A percentile compares a stretch with the other conserved stretches of the same genome.
phyloP scores from a whole-genome alignment of 768 basidiomycete species.

The Phallus indusiatus region DNA sequence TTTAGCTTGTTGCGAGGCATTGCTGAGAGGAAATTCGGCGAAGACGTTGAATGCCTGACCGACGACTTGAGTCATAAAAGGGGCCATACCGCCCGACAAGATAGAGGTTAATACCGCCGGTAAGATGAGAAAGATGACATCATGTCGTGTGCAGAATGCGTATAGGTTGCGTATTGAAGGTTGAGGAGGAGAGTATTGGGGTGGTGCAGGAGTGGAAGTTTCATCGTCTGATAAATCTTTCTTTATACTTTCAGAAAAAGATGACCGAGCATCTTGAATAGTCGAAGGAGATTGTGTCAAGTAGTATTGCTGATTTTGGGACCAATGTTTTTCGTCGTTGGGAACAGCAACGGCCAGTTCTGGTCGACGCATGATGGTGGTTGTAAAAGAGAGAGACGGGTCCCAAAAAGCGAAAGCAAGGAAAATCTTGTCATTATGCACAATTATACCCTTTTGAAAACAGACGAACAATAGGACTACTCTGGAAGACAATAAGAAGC shows the following conservation, averaged over 20 bases:
- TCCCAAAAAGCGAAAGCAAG: conserved; percentile 6
- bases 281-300: conserved; percentile 5
- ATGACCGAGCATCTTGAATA: conserved; percentile 2
- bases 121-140: conserved; percentile 45
- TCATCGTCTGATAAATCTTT: background rate
- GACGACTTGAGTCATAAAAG: conserved; percentile 79
- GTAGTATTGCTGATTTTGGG: background rate
- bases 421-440: background rate
- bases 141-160: conserved; percentile 48
- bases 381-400: background rate
- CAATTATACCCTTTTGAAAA: background rate
- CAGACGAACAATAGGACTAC: background rate
- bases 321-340: background rate
- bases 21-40: conserved; percentile 41
- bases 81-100: conserved; percentile 60
- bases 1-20: conserved; percentile 35
- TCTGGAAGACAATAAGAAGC: conserved; percentile 4
- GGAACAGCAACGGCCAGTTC: conserved; percentile 4
- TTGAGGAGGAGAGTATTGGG: conserved; percentile 20
- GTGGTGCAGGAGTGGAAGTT: background rate
- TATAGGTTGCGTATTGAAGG: conserved; percentile 61
- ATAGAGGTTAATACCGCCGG: conserved; percentile 59
- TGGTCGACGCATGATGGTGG: conserved; percentile 5
- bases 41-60: conserved; percentile 72
- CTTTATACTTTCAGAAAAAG: background rate